Base-by-base conservation (phyloP, 2,329 filamentous ascomycete species). In the Penicillium sp. region DNA sequence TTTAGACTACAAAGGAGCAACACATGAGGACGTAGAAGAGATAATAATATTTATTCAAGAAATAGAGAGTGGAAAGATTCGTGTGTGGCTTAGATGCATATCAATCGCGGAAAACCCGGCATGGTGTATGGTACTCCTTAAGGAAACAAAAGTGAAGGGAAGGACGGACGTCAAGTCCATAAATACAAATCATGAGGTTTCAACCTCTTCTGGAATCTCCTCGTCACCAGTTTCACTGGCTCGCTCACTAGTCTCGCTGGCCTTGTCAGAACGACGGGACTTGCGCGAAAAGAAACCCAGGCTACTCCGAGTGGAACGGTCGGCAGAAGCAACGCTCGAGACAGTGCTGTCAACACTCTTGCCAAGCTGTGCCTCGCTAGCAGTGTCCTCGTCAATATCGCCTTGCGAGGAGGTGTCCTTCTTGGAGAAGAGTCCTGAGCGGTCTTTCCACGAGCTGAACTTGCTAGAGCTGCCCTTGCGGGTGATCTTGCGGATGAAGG, bases 361-460 rank as follows among this genome's bases (percentile, higher is more conserved):
- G 5, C 72, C 75, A 24, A 77, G 70, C 48, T 73, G 71, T 13
- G 71, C 67, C 45, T 77, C 75, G 52, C 63, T 68, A 32, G 62
- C 58, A 36, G 60, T 67, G 49, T 79, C 77, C 54, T 76, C 76
- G 32, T 78, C 77, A 55, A 75, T 71, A 51, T 80, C 76, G 31
- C 70, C 75, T 45, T 75, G 72, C 16, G 71, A 67, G 16, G 75
- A 64, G 45, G 78, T 75, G 31, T 70, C 73, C 60, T 76, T 78
- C 60, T 76, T 77, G 41, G 72, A 78, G 56, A 79, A 79, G 6
- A 80, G 59, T 10, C 74, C 71, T 7, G 72, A 72, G 38, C 78
- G 75, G 50, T 80, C 77, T 62, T 80, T 80, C 78, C 78, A 81
- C 13, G 77, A 76, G 45, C 77, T 79, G 62, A 80, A 80, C 56